Evolutionary conservation across 192 early-diverging fungal genomes (phyloP), one percentile per base, ranked within the genome.

Genomic region (Coemansia sp.): DNA sequence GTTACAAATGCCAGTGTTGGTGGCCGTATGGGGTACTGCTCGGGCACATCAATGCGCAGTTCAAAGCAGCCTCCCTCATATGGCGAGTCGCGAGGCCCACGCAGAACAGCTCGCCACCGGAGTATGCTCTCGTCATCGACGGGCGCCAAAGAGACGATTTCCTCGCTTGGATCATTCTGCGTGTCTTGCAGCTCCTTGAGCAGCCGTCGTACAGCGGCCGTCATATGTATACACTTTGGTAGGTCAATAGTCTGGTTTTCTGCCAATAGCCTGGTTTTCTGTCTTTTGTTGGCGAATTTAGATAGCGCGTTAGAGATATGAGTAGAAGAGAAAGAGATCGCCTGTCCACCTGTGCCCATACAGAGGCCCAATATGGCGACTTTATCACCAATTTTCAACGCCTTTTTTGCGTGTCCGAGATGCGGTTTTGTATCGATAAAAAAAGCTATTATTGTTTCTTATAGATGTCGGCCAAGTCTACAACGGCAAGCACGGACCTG

Each of bases 21-120:
- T 33, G 87, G 82, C 55, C 83, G 74, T 16, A 88, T 86, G 31
- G 95, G 95, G 71, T 97, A 96, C 49, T 89, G 82, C 52, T 83
- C 78, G 6, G 94, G 92, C 57, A 96, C 92, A 16, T 85, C 71
- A 52, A 96, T 85, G 71, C 86, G 78, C 70, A 96, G 93, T 72
- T 94, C 92, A 81, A 97, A 97, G 16, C 90, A 86, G 5, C 90
- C 95, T 53, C 90, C 89, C 33, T 88, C 13, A 77, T 81, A 70
- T 10, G 76, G 74, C 46, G 86, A 77, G 69, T 85, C 86, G 24
- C 50, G 61, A 33, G 83, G 86, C 16, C 86, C 86, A 18, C 62
- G 76, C 66, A 87, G 49, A 50, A 83, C 74, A n/a, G 83, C 86
- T 27, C 68, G 64, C 85, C 85, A 87, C 49, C 64, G 69, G 20